Percentiles rank a stretch among this genome's conserved stretches.
These are phyloP conservation scores for Martiniozyma abietophila DNA, from an alignment of 805 yeast species.

Conservation along the genomic window DNA sequence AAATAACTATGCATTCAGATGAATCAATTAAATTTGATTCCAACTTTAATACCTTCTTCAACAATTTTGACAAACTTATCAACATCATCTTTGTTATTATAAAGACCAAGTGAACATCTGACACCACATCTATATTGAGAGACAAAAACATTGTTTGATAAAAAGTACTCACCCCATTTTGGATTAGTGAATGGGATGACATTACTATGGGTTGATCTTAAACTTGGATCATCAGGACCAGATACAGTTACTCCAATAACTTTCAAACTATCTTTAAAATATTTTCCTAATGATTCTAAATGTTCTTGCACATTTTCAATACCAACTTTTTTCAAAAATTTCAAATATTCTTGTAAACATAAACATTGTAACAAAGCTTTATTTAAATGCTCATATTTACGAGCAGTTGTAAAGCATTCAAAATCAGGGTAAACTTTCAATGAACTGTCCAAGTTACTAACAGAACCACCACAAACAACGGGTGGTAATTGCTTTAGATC, in stretches of 20 bases:
- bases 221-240: conserved; percentile 1
- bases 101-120: conserved; percentile 2
- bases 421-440: background rate
- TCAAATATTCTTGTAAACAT: conserved; percentile 2
- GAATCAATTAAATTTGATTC: background rate
- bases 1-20: too few relatives aligned
- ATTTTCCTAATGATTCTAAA: conserved; percentile 1
- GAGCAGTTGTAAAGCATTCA: conserved; percentile 1
- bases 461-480: background rate
- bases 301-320: background rate
- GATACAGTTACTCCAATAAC: background rate
- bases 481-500: background rate
- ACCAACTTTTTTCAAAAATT: background rate
- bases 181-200: background rate
- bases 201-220: conserved; percentile 5
- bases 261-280: conserved; percentile 1
- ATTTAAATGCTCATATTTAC: conserved; percentile 3
- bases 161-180: background rate
- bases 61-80: background rate
- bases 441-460: background rate
- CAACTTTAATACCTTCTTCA: background rate
- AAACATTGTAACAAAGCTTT: conserved; percentile 3
- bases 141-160: background rate
- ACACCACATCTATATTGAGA: background rate
- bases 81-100: conserved; percentile 1